A percentile compares a stretch with the other conserved stretches of the same genome.
Evolutionary conservation across 2,329 filamentous ascomycete genomes (phyloP).

Genomic region (Fusarium pilosicola): DNA sequence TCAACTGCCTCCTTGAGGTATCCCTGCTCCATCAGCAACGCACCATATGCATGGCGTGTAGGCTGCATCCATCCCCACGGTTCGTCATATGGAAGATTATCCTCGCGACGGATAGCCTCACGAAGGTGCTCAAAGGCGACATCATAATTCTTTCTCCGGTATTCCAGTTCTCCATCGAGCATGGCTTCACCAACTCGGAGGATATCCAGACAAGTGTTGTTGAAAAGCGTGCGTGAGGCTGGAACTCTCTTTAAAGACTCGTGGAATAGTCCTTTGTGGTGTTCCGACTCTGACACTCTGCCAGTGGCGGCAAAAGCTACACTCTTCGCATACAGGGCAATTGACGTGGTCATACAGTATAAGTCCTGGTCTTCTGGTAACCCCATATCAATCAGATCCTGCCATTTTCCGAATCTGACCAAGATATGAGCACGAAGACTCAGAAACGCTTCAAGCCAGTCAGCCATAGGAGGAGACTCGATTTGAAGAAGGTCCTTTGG

Average conservation of each 20-base stretch:
- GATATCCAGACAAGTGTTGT: constrained; percentile 62
- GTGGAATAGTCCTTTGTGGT: constrained; percentile 59
- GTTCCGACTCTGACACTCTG: constrained; percentile 68
- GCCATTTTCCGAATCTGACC: constrained; percentile 78
- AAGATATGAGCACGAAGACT: constrained; percentile 75
- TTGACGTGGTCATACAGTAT: constrained; percentile 68
- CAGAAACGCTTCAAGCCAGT: constrained; percentile 79
- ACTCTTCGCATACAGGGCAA: constrained; percentile 47
- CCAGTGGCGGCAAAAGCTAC: constrained; percentile 73
- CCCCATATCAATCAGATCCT: constrained; percentile 67
- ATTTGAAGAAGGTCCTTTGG: constrained; percentile 72
- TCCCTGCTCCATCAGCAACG: constrained; percentile 74
- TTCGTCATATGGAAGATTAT: constrained; percentile 74
- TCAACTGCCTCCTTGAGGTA: constrained; percentile 63
- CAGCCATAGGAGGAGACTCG: constrained; percentile 77
- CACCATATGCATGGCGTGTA: constrained; percentile 75
- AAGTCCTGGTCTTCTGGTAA: constrained; percentile 68
- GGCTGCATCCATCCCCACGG: constrained; percentile 87
- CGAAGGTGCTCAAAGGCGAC: constrained; percentile 68
- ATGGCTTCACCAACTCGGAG: constrained; percentile 72
- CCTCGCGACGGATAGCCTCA: constrained; percentile 67
- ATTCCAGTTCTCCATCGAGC: constrained; percentile 79
- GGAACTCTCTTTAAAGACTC: constrained; percentile 59
- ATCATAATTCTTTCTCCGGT: constrained; percentile 68
- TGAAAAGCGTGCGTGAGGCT: constrained; percentile 62